Base-by-base conservation (phyloP, 345 rosid species). In the Melaleuca quinquenervia region DNA sequence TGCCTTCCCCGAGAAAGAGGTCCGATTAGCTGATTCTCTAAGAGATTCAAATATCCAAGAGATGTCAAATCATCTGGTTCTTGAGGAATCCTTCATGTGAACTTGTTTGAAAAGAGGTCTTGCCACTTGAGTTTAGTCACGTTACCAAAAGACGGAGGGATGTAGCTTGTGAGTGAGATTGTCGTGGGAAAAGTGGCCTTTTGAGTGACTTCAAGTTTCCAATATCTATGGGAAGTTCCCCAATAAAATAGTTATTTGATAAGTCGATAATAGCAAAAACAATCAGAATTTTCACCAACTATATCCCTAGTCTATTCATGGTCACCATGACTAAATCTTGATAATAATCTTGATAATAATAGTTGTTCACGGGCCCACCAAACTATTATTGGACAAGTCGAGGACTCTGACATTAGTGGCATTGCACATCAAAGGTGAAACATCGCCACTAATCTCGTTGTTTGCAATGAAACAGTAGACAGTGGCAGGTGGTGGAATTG, bases 391-490 rank as follows among this genome's bases (percentile, higher is more conserved):
- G 32, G 70, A 76, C 83, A 85, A 26, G 44, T 24, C 3, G 0
- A 52, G 7, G 50, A 21, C 1, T 1, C 0, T 24, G 11, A 85
- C 52, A 0, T 12, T 0, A 18, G 18, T 22, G 6, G n/a, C 27
- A 14, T 76, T 26, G 52, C 86, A 52, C 8, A 85, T 75, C 26
- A 52, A 75, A 32, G 83, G 27, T 0, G 86, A 82, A 82, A 85
- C 54, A 26, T 85, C 24, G 32, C 86, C 86, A 32, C 54, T 53
- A 18, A 85, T 36, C 24, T 76, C 75, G 6, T 85, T 52, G 26
- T 32, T 15, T 13, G 64, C 36, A n/a, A 0, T 21, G 0, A 0
- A 29, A 26, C 7, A 41, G n/a, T 6, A 1, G 0, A 0, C 2
- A 51, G 41, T 0, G 6, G 3, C 0, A 3, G 82, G 36, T 0